Evolutionary conservation across 2,329 filamentous ascomycete genomes (phyloP), one percentile per base, ranked within the genome.

Genomic region (Penicillium vulpinum): DNA sequence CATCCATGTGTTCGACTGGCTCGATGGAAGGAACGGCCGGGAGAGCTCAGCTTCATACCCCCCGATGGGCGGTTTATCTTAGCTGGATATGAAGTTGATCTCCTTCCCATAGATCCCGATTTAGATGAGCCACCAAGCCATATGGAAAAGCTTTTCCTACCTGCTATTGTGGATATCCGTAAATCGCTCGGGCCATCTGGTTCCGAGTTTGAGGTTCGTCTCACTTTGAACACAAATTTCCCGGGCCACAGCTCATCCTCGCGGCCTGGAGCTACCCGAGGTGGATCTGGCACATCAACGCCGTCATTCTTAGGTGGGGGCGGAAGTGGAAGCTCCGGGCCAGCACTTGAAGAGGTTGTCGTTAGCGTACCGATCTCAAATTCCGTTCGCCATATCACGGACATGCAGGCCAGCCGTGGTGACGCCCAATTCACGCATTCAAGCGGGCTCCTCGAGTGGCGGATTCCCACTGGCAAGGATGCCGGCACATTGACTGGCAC

Each of bases 11-110:
- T 99, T 9, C 84, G 94, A 18, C 79, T 99, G 3, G 89, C 88
- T n/a, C 84, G 87, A 61, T 99, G 94, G 94, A 88, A 88, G 66
- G 91, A 96, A 66, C 85, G 86, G 54, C 91, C 92, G 0, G 94
- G 94, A 3, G 90, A 96, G 62, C 80, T 99, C n/a, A 96, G 91
- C 70, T 99, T 99, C 69, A 85, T 99, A 13, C 94, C 94, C 2
- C 94, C 94, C 0, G 94, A 99, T 72, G 94, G 94, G 31, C 85
- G 91, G 41, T 99, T 97, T 72, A 89, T 96, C 39, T 81, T 99
- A 18, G 92, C 92, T 31, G 92, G 92, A 22, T 99, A 99, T 70
- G 93, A 97, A 73, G 91, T 96, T 21, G 91, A 99, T 73, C 77
- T 99, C 22, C 80, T 97, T 13, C 92, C 92, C 0, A 84, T 88